Evolutionary conservation across 306 rosid species (phyloP).

Genomic region (Cucumis cinereus): DNA sequence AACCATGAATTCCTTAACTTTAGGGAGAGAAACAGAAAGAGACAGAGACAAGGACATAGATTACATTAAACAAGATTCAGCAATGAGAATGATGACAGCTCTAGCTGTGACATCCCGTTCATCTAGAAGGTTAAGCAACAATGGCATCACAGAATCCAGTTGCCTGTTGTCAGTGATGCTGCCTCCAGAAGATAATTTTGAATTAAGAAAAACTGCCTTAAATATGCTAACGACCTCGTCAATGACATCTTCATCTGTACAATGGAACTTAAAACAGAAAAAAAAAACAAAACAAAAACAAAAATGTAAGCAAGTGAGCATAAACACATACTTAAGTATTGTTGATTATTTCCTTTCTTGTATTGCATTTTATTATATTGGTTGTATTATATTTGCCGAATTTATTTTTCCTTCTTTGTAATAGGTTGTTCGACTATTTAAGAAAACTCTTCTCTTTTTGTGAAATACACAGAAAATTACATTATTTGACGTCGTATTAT

Average conservation of each 20-base stretch:
- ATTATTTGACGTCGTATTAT: too few relatives aligned
- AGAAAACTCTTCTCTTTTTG: too few relatives aligned
- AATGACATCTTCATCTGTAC: constrained; percentile 54
- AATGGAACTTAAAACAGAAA: constrained; percentile 45
- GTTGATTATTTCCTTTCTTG: too few relatives aligned
- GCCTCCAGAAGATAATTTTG: constrained; percentile 36
- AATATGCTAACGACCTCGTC: constrained; percentile 55
- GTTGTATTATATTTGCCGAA: too few relatives aligned
- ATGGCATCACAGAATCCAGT: constrained; percentile 42
- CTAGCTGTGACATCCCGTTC: constrained; percentile 72
- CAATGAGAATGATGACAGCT: constrained; percentile 74
- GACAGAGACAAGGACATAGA: not conserved
- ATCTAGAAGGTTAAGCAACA: constrained; percentile 62
- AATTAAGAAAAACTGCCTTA: constrained; percentile 56
- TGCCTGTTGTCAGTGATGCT: constrained; percentile 25
- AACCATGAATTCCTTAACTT: constrained; percentile 4
- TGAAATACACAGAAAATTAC: too few relatives aligned
- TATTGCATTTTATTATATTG: too few relatives aligned
- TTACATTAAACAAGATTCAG: constrained; percentile 76
- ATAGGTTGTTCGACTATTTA: too few relatives aligned
- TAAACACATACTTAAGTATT: not conserved
- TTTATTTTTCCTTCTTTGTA: too few relatives aligned
- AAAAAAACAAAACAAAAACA: not conserved
- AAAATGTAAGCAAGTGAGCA: constrained; percentile 10
- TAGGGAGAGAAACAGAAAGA: constrained; percentile 11